A percentile compares a stretch with the other conserved stretches of the same genome.
Evolutionary conservation across 208 protist genomes (phyloP).

Genomic region (Leishmania guyanensis): DNA sequence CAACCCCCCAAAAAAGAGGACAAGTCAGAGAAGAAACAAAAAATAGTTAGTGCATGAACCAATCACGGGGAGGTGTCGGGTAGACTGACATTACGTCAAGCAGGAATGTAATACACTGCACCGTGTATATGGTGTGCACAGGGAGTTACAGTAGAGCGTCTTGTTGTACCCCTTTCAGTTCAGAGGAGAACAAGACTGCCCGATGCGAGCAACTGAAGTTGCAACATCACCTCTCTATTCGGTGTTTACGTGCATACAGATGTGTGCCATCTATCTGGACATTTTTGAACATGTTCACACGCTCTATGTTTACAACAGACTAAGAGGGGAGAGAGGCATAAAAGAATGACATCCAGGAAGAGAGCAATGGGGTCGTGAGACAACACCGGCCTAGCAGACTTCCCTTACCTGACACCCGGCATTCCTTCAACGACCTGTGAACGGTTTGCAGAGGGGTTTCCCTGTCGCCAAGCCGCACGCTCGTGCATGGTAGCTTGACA

Average conservation of each 20-base stretch:
- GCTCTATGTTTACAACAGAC: neutral
- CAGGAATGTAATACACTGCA: neutral
- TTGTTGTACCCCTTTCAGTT: neutral
- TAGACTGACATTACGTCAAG: neutral
- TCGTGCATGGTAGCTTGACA: constrained; percentile 18
- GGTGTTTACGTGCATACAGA: neutral
- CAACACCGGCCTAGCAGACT: neutral
- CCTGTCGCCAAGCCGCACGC: constrained; percentile 23
- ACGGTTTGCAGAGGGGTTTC: constrained; percentile 29
- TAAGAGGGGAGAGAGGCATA: too few species aligned
- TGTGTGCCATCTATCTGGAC: neutral
- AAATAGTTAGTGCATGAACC: neutral
- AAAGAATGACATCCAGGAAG: neutral
- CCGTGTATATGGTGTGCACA: too few species aligned
- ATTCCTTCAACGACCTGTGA: constrained; percentile 27
- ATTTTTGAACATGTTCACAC: neutral
- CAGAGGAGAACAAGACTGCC: neutral
- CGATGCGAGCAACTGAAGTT: neutral
- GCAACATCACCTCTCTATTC: neutral
- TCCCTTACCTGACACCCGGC: neutral
- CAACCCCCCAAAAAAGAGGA: neutral
- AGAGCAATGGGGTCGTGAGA: neutral
- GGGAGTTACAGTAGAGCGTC: too few species aligned
- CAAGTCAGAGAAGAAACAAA: neutral
- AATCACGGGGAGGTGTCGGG: neutral